Evolutionary conservation across 495 filamentous ascomycete genomes (phyloP).

Genomic region (Hypomontagnella monticulosa): DNA sequence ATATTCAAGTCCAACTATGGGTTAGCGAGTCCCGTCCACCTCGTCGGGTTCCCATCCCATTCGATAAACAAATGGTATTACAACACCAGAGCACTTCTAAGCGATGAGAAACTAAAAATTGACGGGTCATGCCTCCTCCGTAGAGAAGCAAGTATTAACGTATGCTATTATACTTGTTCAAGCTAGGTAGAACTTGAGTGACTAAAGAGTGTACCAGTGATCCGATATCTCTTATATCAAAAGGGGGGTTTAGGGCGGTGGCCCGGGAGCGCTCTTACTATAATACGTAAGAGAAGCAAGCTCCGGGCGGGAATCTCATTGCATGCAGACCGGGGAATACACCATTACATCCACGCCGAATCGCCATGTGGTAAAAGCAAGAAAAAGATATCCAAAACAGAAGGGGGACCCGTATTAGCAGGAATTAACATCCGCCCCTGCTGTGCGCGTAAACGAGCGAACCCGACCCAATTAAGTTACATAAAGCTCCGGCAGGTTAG

Average conservation of each 20-base stretch:
- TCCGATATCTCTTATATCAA: constrained; percentile 34
- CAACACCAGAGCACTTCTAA: neutral
- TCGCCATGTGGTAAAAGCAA: constrained; percentile 31
- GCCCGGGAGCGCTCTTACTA: constrained; percentile 5
- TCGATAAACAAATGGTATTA: neutral
- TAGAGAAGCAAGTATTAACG: constrained; percentile 20
- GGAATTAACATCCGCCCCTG: constrained; percentile 7
- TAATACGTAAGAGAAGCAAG: constrained; percentile 1
- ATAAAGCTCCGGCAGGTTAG: neutral
- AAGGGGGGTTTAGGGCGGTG: no score
- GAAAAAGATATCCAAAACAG: neutral
- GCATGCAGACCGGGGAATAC: constrained; percentile 20
- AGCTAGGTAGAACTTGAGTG: constrained; percentile 2
- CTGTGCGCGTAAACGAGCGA: constrained; percentile 22
- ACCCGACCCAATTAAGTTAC: constrained; percentile 11
- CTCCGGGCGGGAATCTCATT: constrained; percentile 26
- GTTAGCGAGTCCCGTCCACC: neutral
- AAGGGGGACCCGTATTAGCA: constrained; percentile 20
- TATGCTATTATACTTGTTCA: constrained; percentile 27
- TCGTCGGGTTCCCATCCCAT: neutral
- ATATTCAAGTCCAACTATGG: neutral
- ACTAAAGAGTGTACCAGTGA: constrained; percentile 36
- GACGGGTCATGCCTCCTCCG: neutral
- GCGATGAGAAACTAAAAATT: constrained; percentile 1
- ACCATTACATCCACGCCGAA: constrained; percentile 29